Evolutionary conservation across 345 rosid genomes (phyloP).

Genomic region (Eucalyptus regnans): DNA sequence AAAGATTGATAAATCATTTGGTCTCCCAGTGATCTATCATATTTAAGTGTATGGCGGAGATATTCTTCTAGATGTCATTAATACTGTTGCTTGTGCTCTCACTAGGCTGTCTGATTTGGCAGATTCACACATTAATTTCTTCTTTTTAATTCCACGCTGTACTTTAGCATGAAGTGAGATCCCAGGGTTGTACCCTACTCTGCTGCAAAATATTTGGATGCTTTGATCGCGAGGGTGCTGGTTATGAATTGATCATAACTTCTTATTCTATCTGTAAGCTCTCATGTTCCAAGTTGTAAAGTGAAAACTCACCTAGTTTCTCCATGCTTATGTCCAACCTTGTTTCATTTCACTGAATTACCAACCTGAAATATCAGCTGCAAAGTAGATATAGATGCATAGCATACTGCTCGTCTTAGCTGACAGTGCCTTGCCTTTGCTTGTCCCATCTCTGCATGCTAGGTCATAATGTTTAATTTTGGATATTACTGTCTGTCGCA

Average conservation of each 20-base stretch:
- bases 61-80: background rate
- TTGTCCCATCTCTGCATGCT: background rate
- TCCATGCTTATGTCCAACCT: background rate
- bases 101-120: background rate
- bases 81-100: background rate
- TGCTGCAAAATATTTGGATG: background rate
- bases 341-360: background rate
- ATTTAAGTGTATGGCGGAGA: background rate
- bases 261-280: background rate
- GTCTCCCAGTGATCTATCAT: background rate
- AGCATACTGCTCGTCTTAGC: background rate
- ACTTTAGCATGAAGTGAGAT: background rate
- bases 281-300: background rate
- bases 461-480: background rate
- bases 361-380: background rate
- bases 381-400: background rate
- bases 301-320: background rate
- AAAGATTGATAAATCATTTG: background rate
- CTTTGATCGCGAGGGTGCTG: background rate
- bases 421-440: background rate
- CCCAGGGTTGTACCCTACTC: background rate
- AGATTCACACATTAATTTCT: background rate
- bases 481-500: background rate
- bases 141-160: background rate
- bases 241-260: background rate